Percentiles rank a stretch among this genome's conserved stretches.
Conservation (phyloP, 1,284 basidiomycete species). For the Cryptococcus jaspeensis region DNA sequence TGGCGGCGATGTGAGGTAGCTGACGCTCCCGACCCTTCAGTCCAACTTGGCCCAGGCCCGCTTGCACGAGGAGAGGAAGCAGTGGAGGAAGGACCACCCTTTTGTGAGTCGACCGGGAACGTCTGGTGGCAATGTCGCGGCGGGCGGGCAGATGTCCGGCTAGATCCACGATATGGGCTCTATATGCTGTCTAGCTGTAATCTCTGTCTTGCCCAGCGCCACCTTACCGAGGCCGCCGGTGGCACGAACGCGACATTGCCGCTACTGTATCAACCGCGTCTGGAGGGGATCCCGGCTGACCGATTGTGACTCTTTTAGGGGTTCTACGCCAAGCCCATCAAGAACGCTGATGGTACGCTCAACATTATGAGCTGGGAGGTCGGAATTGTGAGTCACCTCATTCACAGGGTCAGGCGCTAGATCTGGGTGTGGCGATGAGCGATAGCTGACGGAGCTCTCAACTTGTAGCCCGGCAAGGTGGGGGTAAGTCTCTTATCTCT, state of each 20-base stretch:
- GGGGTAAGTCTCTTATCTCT: slow-evolving; percentile 59
- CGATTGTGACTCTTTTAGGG: slow-evolving; percentile 60
- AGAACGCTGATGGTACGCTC: slow-evolving; percentile 86
- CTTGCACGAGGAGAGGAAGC: slow-evolving; percentile 87
- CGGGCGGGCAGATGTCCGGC: too few relatives aligned
- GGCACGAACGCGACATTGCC: neutral
- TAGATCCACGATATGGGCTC: too few relatives aligned
- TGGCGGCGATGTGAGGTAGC: neutral
- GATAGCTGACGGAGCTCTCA: too few relatives aligned
- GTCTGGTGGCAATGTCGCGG: too few relatives aligned
- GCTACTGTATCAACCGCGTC: too few relatives aligned
- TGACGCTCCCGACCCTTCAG: slow-evolving; percentile 7
- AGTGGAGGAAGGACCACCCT: slow-evolving; percentile 98
- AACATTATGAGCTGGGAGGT: slow-evolving; percentile 99
- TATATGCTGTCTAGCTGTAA: too few relatives aligned
- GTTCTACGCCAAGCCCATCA: slow-evolving; percentile 91
- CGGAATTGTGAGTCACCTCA: slow-evolving; percentile 58
- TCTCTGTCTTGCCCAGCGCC: too few relatives aligned
- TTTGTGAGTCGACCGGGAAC: slow-evolving; percentile 80
- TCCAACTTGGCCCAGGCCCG: slow-evolving; percentile 43
- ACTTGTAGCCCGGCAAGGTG: slow-evolving; percentile 65
- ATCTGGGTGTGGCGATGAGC: too few relatives aligned
- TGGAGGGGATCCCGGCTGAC: too few relatives aligned
- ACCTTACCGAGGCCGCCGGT: neutral
- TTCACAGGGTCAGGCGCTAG: too few relatives aligned